Evolutionary conservation across 202 grass and related monocot species (phyloP).

Genomic region (Carex arenaria): DNA sequence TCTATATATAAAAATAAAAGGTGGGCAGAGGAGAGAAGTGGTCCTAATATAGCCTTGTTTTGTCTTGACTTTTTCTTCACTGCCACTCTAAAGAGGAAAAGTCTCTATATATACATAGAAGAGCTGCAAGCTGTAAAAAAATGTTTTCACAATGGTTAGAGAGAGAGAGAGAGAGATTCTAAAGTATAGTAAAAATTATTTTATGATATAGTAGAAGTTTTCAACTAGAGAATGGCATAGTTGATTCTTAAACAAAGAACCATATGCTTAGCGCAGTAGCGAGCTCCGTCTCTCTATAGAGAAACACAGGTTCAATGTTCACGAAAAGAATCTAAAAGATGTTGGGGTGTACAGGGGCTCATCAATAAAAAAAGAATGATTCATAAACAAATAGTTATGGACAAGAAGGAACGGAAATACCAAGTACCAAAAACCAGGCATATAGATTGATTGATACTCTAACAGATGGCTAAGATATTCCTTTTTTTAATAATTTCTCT

Average conservation of each 20-base stretch:
- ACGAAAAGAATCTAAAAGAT: no score
- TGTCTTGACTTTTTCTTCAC: constrained; percentile 9
- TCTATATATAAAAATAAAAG: constrained; percentile 13
- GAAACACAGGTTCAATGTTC: no score
- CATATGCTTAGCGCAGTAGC: no score
- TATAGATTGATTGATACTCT: not conserved
- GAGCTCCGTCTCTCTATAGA: no score
- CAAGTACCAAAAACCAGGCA: not conserved
- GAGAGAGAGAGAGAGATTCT: not conserved
- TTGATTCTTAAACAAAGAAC: not conserved
- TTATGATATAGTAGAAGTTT: not conserved
- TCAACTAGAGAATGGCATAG: not conserved
- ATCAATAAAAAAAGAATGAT: not conserved
- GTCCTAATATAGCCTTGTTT: not conserved
- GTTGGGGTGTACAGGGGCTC: no score
- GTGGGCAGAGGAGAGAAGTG: not conserved
- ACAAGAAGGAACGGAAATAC: not conserved
- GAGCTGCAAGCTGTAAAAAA: not conserved
- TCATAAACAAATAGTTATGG: not conserved
- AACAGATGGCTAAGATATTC: not conserved
- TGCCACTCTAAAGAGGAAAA: not conserved
- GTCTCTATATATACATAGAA: constrained; percentile 14
- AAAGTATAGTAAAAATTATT: not conserved
- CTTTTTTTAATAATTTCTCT: not conserved
- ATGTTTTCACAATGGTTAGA: constrained; percentile 4